Conservation (phyloP, 805 yeast genomes). For the Blastobotrys americana region DNA sequence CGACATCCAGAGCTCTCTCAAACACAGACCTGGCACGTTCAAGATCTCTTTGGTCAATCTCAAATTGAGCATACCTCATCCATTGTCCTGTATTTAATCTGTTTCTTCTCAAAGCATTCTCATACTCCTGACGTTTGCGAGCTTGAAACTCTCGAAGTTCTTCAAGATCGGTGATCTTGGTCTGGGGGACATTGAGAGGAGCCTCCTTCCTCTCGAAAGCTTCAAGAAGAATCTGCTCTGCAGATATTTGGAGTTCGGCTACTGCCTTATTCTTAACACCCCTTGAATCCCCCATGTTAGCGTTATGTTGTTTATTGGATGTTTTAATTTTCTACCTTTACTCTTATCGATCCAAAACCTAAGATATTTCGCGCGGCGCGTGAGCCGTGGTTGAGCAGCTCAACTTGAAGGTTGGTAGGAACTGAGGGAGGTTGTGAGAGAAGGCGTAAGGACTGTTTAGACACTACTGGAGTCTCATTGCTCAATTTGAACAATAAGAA, state of each 20-base stretch:
- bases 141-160: slow-evolving; percentile 72
- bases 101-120: slow-evolving; percentile 79
- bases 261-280: slow-evolving; percentile 36
- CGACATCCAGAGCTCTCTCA: slow-evolving; percentile 79
- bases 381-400: no score
- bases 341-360: no score
- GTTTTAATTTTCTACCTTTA: no score
- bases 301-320: background rate
- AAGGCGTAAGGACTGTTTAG: no score
- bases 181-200: slow-evolving; percentile 37
- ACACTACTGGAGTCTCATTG: no score
- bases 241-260: slow-evolving; percentile 52
- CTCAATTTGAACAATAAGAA: no score
- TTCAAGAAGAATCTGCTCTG: slow-evolving; percentile 56
- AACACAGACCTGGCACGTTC: slow-evolving; percentile 77
- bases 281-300: background rate
- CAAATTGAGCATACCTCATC: slow-evolving; percentile 88
- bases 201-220: slow-evolving; percentile 46
- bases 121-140: slow-evolving; percentile 73
- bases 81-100: slow-evolving; percentile 79
- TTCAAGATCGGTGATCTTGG: slow-evolving; percentile 59
- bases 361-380: no score
- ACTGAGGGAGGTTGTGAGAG: no score
- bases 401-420: no score
- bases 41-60: slow-evolving; percentile 68